A percentile compares a stretch with the other conserved stretches of the same genome.
Evolutionary conservation across 441 rosid species (phyloP).

Genomic region (Rhodomyrtus psidioides): DNA sequence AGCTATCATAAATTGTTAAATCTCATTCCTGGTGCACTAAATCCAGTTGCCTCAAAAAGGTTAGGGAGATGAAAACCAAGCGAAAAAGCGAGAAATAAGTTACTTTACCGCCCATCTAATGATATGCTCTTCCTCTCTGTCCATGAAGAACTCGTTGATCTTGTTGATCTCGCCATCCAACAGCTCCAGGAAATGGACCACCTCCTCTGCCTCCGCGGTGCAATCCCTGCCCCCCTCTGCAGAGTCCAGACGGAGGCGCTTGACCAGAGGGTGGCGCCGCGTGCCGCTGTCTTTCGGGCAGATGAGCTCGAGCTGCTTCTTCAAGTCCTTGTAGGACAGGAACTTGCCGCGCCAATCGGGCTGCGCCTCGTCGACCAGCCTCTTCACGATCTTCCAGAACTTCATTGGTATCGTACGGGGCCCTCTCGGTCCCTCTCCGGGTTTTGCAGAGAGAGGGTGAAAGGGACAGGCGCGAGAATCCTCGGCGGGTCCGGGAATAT

Average conservation of each 20-base stretch:
- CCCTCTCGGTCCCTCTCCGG: background rate
- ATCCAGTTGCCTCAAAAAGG: background rate
- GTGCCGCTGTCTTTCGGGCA: background rate
- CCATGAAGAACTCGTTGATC: constrained; percentile 29
- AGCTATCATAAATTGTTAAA: too few species aligned
- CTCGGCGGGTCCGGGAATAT: background rate
- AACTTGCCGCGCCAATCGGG: background rate
- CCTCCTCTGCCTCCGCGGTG: background rate
- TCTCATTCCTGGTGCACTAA: background rate
- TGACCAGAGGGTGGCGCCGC: rapidly evolving
- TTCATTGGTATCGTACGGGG: background rate
- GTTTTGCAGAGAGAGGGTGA: background rate
- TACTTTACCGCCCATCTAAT: constrained; percentile 27
- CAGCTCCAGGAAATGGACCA: constrained; percentile 14
- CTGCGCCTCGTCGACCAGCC: background rate
- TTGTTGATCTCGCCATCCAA: constrained; percentile 31
- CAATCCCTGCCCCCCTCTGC: background rate
- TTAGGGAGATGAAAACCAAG: background rate
- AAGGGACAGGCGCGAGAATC: background rate
- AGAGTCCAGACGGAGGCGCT: background rate
- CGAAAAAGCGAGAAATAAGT: background rate
- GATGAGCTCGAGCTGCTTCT: background rate
- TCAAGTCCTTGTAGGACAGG: background rate
- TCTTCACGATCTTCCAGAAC: background rate
- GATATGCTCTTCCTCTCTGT: constrained; percentile 39